phyloP scores from a whole-genome alignment of 768 basidiomycete species.

The Mycena albidolilacea region DNA sequence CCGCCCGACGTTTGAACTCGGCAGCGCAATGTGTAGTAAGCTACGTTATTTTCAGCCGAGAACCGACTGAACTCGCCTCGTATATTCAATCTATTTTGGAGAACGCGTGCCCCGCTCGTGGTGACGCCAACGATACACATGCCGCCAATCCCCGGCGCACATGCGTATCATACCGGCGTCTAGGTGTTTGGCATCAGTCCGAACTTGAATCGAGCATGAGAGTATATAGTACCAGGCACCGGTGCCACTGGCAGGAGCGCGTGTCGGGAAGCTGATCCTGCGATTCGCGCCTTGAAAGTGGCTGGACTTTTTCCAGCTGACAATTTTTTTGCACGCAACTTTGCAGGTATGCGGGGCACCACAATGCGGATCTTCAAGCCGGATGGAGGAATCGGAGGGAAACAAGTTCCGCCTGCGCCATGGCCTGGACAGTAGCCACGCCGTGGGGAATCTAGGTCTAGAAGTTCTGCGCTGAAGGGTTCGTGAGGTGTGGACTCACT shows the following conservation, averaged over 20 bases:
- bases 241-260: background rate
- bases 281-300: background rate
- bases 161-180: background rate
- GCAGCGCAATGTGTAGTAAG: no score
- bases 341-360: no score
- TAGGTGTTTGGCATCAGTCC: background rate
- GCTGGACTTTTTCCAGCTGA: background rate
- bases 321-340: background rate
- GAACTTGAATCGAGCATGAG: background rate
- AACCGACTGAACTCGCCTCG: background rate
- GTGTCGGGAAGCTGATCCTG: background rate
- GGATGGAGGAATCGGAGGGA: background rate
- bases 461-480: background rate
- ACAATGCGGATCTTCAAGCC: background rate
- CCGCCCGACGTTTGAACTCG: no score
- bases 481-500: constrained; percentile 1
- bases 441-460: background rate
- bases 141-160: background rate
- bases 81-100: background rate
- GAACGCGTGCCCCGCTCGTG: no score
- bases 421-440: background rate
- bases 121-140: background rate
- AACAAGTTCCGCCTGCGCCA: background rate
- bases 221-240: background rate
- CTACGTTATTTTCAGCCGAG: no score